Percentiles rank a stretch among this genome's conserved stretches.
phyloP scores from a whole-genome alignment of 2,329 filamentous ascomycete species.

The Fusarium bulbicola region DNA sequence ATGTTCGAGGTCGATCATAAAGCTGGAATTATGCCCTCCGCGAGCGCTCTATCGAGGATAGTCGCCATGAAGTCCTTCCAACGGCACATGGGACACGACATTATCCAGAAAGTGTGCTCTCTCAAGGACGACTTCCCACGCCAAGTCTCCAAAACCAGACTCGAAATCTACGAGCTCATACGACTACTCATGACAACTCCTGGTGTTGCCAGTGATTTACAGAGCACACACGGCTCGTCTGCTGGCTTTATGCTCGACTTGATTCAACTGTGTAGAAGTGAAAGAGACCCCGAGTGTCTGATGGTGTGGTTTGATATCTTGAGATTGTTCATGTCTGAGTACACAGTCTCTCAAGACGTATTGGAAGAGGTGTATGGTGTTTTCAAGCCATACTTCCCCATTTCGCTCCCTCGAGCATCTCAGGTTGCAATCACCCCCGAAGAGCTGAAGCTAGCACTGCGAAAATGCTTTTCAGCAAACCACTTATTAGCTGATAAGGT shows the following conservation, averaged over 20 bases:
- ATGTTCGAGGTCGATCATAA: constrained; percentile 69
- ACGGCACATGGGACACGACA: constrained; percentile 56
- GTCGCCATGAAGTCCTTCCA: constrained; percentile 61
- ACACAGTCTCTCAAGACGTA: constrained; percentile 56
- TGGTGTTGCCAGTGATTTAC: constrained; percentile 54
- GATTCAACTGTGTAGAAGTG: constrained; percentile 61
- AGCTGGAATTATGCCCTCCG: constrained; percentile 64
- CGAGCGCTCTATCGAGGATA: constrained; percentile 61
- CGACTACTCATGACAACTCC: constrained; percentile 54
- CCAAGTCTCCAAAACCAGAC: constrained; percentile 61
- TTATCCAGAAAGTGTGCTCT: constrained; percentile 59
- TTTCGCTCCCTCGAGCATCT: constrained; percentile 62
- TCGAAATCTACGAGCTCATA: constrained; percentile 62
- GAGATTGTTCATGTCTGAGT: constrained; percentile 55
- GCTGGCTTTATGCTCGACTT: constrained; percentile 60
- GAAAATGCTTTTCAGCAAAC: constrained; percentile 63
- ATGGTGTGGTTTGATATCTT: constrained; percentile 66
- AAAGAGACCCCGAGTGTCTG: constrained; percentile 66
- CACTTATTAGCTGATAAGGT: constrained; percentile 55
- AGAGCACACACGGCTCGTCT: constrained; percentile 54
- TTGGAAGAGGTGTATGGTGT: constrained; percentile 61
- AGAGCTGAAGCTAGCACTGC: constrained; percentile 62
- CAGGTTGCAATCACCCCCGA: constrained; percentile 64
- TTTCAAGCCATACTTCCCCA: constrained; percentile 70
- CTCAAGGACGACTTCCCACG: constrained; percentile 66